phyloP scores from a whole-genome alignment of 805 yeast species.

The Wickerhamia fluorescens region DNA sequence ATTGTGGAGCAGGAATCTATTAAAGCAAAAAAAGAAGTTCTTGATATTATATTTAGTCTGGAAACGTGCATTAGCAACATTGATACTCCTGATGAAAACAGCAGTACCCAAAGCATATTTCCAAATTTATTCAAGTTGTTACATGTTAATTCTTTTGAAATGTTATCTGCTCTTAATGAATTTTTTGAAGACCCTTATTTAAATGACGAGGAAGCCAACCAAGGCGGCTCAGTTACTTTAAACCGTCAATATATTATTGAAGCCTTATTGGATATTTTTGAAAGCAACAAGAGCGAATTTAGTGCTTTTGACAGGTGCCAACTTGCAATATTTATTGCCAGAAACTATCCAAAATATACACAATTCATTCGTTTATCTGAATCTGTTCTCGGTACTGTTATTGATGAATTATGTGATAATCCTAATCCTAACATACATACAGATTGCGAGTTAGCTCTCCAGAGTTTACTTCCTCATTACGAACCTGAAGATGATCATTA shows the following conservation, averaged over 20 bases:
- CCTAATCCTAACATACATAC: constrained; percentile 27
- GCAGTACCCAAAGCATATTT: too few relatives aligned
- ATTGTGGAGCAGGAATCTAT: constrained; percentile 28
- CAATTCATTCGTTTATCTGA: constrained; percentile 77
- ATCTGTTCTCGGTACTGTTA: constrained; percentile 40
- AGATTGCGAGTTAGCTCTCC: constrained; percentile 73
- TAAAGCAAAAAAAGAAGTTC: constrained; percentile 44
- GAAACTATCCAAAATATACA: constrained; percentile 76
- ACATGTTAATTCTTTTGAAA: constrained; percentile 47
- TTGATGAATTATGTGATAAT: constrained; percentile 43
- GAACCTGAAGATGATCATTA: constrained; percentile 48
- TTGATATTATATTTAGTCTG: constrained; percentile 53
- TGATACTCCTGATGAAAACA: too few relatives aligned
- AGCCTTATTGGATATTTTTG: constrained; percentile 54
- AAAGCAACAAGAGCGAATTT: constrained; percentile 21
- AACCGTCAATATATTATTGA: constrained; percentile 76
- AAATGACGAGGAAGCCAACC: constrained; percentile 48
- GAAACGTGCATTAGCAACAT: too few relatives aligned
- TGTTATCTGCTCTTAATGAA: constrained; percentile 67
- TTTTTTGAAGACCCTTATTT: constrained; percentile 74
- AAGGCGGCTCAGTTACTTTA: constrained; percentile 24
- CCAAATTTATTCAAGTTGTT: constrained; percentile 63
- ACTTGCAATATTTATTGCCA: constrained; percentile 64
- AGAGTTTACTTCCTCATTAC: constrained; percentile 60
- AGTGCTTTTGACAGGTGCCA: constrained; percentile 18